Percentiles rank a stretch among this genome's conserved stretches.
Evolutionary conservation across 2,329 filamentous ascomycete species (phyloP).

Genomic region (Aspergillus sp.): DNA sequence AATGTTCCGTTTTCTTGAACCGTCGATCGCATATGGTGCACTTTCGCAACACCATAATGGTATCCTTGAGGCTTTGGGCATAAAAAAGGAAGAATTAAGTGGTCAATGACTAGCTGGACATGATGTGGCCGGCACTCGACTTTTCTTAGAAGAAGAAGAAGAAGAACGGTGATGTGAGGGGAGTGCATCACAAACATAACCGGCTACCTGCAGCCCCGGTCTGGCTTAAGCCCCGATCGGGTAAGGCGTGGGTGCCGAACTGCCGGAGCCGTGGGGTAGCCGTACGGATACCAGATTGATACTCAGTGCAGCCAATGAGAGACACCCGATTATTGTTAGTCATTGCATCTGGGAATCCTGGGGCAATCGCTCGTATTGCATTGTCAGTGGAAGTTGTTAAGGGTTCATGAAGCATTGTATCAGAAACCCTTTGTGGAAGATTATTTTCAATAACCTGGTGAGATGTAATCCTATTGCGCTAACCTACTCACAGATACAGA

Average conservation of each 20-base stretch:
- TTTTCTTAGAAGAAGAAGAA: no score
- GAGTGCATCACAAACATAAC: background rate
- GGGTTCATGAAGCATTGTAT: background rate
- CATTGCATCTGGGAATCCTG: background rate
- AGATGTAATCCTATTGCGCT: no score
- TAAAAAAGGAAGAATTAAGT: background rate
- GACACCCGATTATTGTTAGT: background rate
- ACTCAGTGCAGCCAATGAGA: background rate
- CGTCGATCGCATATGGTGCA: constrained; percentile 54
- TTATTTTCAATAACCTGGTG: background rate
- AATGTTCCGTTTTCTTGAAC: constrained; percentile 59
- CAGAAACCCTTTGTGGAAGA: background rate
- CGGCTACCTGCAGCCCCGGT: background rate
- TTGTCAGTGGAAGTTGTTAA: background rate
- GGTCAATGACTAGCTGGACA: background rate
- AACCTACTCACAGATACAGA: no score
- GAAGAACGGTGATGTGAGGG: no score
- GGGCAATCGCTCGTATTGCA: background rate
- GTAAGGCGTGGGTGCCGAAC: background rate
- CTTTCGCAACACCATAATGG: constrained; percentile 46
- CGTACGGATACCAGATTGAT: background rate
- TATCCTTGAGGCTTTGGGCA: constrained; percentile 13
- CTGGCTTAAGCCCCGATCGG: background rate
- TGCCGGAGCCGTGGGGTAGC: background rate
- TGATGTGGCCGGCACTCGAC: no score